These are phyloP conservation scores for Penicillium paneum DNA, from an alignment of 2,329 filamentous ascomycete genomes.

Conservation along the genomic window DNA sequence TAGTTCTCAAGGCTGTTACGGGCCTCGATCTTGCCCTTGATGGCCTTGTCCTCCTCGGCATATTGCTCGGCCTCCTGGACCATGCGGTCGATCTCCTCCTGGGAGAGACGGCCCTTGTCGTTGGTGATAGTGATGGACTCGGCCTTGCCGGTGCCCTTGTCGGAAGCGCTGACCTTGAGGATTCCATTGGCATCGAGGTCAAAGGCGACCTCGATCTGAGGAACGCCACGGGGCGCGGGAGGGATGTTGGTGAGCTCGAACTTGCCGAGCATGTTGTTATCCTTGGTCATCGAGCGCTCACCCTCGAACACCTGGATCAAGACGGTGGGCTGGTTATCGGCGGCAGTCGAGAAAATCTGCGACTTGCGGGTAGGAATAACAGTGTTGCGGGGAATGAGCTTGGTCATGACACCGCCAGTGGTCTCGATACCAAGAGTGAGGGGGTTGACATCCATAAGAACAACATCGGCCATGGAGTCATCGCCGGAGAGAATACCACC, in stretches of 20 bases:
- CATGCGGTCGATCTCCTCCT: conserved; percentile 99
- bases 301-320: conserved; percentile 95
- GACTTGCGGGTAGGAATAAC: conserved; percentile 94
- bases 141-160: conserved; percentile 97
- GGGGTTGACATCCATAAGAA: conserved; percentile 97
- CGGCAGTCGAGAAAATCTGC: conserved; percentile 95
- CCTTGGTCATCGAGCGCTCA: conserved; percentile 89
- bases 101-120: conserved; percentile 95
- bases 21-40: conserved; percentile 92
- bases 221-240: conserved; percentile 89
- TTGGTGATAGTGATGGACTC: conserved; percentile 99
- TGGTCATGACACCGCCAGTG: conserved; percentile 96
- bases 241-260: conserved; percentile 97
- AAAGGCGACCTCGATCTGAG: conserved; percentile 97
- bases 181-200: conserved; percentile 98
- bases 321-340: conserved; percentile 94
- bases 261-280: conserved; percentile 96
- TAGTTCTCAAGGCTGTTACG: conserved; percentile 99
- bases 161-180: conserved; percentile 88
- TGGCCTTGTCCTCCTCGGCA: conserved; percentile 98
- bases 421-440: conserved; percentile 96
- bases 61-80: conserved; percentile 97
- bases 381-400: conserved; percentile 91
- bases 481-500: conserved; percentile 92
- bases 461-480: conserved; percentile 71